Percentiles rank a stretch among this genome's conserved stretches.
These are phyloP conservation scores for Escallonia herrerae DNA, from an alignment of 129 eudicot species.

Conservation along the genomic window DNA sequence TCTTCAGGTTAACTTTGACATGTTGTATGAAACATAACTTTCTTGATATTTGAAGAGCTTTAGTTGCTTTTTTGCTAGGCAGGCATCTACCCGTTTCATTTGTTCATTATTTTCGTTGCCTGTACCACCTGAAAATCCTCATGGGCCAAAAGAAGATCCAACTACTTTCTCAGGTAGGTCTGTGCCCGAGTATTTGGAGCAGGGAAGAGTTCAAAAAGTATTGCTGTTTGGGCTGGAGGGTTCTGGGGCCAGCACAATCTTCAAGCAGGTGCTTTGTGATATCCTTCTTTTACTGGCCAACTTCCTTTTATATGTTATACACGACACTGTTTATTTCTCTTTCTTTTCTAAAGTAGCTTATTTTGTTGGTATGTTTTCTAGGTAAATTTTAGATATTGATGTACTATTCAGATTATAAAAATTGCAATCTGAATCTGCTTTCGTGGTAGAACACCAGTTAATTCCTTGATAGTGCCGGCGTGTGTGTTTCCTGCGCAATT, in stretches of 20 bases:
- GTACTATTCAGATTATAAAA: neutral
- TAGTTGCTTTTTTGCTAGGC: slow-evolving; percentile 28
- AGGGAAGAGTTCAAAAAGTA: slow-evolving; percentile 27
- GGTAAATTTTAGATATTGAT: too few species aligned
- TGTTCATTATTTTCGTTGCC: slow-evolving; percentile 39
- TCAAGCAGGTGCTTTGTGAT: slow-evolving; percentile 38
- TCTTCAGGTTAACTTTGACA: neutral
- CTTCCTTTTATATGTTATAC: neutral
- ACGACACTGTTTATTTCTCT: neutral
- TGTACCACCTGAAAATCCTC: slow-evolving; percentile 33
- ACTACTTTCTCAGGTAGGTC: slow-evolving; percentile 21
- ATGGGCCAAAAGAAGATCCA: slow-evolving; percentile 17
- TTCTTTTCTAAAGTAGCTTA: neutral
- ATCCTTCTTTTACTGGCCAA: neutral
- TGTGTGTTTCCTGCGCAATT: too few species aligned
- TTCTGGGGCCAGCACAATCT: slow-evolving; percentile 51
- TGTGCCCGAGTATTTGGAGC: slow-evolving; percentile 23
- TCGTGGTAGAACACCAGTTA: neutral
- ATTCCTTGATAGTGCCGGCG: too few species aligned
- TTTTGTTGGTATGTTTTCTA: neutral
- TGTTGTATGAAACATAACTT: neutral
- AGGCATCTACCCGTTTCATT: slow-evolving; percentile 42
- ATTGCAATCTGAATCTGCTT: neutral
- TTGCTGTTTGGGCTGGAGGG: slow-evolving; percentile 47
- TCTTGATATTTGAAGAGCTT: slow-evolving; percentile 7